Evolutionary conservation across 805 yeast genomes (phyloP), one percentile per base, ranked within the genome.

Genomic region (Jamesozyma hellenica): DNA sequence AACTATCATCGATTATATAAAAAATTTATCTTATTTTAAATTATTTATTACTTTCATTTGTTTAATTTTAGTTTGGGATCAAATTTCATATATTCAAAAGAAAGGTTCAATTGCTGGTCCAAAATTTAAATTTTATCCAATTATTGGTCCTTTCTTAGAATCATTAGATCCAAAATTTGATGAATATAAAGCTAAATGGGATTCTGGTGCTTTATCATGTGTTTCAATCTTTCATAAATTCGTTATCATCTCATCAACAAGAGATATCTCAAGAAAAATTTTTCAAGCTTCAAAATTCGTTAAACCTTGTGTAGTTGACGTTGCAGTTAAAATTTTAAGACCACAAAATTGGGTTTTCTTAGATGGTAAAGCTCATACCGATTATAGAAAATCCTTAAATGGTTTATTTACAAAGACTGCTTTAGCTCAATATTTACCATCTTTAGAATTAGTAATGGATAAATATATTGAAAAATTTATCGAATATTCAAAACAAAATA

Each of bases 241-340:
- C 56, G 98, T 92, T 32, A 94, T 92, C 37, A 85, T 90, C 62
- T 96, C 95, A 7, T 79, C 92, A 11, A 71, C 79, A 21, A 78
- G 95, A 57, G 96, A 87, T 51, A 68, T 88, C 45, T 82, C 95
- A 25, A 77, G 96, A 60, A 88, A 88, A 55, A 77, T 87, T 44
- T 71, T 90, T 53, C 79, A 76, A 56, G 77, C 94, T 15, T 94
- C 96, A 30, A 72, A 76, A 35, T 92, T 72, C 56, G 96, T 87
- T 45, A 87, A 87, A 63, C 98, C 98, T 5, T 92, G 98, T 67
- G 95, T 92, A 44, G 98, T 92, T 48, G 98, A 92, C 60, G 97
- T 87, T 40, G 98, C 98, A 16, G 72, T 79, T 47, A 92, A 92
- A 65, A 85, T 92, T 49, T 69, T 92, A 55, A 78, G 97, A 64